phyloP scores from a whole-genome alignment of 495 filamentous ascomycete species.

The Penicillium taxi region DNA sequence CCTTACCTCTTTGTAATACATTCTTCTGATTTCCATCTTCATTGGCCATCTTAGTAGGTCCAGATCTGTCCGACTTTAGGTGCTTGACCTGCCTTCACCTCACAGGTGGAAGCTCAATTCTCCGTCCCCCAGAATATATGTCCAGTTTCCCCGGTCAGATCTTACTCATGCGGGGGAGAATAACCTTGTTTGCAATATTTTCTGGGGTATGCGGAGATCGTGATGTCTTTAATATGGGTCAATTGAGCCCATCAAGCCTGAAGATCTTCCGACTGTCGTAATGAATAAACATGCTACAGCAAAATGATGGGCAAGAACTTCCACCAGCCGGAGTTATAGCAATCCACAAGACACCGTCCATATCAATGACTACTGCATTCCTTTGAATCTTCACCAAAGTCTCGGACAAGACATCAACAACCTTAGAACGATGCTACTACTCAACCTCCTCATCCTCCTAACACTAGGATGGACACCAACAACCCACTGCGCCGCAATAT shows the following conservation, averaged over 20 bases:
- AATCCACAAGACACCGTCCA: too few species aligned
- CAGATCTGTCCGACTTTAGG: too few species aligned
- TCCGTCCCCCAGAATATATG: slow-evolving; percentile 7
- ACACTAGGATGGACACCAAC: slow-evolving; percentile 2
- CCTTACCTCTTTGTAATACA: too few species aligned
- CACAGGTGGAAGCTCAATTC: slow-evolving; percentile 20
- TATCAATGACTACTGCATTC: too few species aligned
- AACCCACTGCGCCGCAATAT: background rate
- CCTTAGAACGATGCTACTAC: background rate
- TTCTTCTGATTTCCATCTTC: background rate
- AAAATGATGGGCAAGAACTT: too few species aligned
- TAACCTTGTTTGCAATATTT: slow-evolving; percentile 15
- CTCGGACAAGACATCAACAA: too few species aligned
- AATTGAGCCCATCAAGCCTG: too few species aligned
- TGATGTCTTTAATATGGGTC: too few species aligned
- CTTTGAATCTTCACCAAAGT: too few species aligned
- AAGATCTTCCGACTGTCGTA: slow-evolving; percentile 12
- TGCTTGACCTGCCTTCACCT: background rate
- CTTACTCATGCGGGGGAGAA: slow-evolving; percentile 12
- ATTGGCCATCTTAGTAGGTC: too few species aligned
- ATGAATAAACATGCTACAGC: too few species aligned
- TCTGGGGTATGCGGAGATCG: slow-evolving; percentile 9
- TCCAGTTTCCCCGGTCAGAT: slow-evolving; percentile 10
- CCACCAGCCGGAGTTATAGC: too few species aligned
- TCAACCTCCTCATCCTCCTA: slow-evolving; percentile 9